Evolutionary conservation across 2,329 filamentous ascomycete genomes (phyloP).

Genomic region (Stachybotrys chlorohalonatus): DNA sequence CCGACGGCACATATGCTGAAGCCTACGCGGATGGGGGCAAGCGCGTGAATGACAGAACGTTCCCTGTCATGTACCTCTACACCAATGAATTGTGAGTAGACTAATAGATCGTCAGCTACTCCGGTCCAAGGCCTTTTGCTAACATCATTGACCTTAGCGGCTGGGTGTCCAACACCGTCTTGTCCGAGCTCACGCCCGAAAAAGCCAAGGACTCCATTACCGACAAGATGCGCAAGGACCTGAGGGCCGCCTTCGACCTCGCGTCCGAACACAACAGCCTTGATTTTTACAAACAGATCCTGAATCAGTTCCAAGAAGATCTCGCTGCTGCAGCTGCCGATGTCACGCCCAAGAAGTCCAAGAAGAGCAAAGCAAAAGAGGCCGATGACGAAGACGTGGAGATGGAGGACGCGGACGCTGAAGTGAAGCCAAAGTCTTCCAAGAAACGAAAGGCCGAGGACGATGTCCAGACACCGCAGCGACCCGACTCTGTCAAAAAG

Average conservation of each 20-base stretch:
- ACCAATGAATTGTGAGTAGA: slow-evolving; percentile 93
- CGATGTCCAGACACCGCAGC: slow-evolving; percentile 51
- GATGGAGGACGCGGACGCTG: slow-evolving; percentile 53
- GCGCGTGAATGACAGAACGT: slow-evolving; percentile 75
- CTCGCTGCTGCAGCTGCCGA: slow-evolving; percentile 41
- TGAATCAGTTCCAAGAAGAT: slow-evolving; percentile 61
- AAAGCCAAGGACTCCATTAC: slow-evolving; percentile 60
- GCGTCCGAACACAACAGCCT: slow-evolving; percentile 72
- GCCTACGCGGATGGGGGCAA: slow-evolving; percentile 84
- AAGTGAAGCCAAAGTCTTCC: slow-evolving; percentile 52
- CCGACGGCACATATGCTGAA: slow-evolving; percentile 79
- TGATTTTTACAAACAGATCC: slow-evolving; percentile 72
- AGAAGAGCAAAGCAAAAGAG: slow-evolving; percentile 40
- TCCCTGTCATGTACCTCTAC: slow-evolving; percentile 87
- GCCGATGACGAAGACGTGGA: slow-evolving; percentile 50
- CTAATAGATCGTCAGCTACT: neutral
- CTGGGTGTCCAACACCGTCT: slow-evolving; percentile 80
- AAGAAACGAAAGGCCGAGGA: slow-evolving; percentile 86
- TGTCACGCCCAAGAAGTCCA: slow-evolving; percentile 29
- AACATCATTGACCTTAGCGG: slow-evolving; percentile 45
- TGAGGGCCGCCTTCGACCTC: slow-evolving; percentile 71
- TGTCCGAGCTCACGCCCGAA: slow-evolving; percentile 67
- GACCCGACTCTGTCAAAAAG: slow-evolving; percentile 56
- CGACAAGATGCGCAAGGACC: slow-evolving; percentile 70
- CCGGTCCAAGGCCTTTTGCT: slow-evolving; percentile 4